Percentiles rank a stretch among this genome's conserved stretches.
These are phyloP conservation scores for Podospora didyma DNA, from an alignment of 495 filamentous ascomycete genomes.

Conservation along the genomic window DNA sequence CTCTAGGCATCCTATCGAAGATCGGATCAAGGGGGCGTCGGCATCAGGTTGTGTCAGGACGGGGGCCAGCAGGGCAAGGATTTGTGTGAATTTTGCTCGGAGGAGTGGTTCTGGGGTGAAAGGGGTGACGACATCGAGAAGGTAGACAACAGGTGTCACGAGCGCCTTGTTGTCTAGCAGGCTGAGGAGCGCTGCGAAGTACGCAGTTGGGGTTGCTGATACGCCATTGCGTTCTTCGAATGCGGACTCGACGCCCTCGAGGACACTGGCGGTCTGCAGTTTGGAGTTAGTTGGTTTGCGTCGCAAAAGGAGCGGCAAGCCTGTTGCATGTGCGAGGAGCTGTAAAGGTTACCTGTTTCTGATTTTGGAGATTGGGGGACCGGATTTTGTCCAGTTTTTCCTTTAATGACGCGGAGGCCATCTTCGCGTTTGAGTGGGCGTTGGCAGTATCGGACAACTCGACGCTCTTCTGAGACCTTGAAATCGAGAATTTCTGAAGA, in stretches of 20 bases:
- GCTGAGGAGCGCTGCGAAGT: conserved; percentile 93
- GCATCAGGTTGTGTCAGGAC: conserved; percentile 74
- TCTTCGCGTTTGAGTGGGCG: conserved; percentile 26
- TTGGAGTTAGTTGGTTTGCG: conserved; percentile 4
- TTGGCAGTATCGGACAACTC: conserved; percentile 16
- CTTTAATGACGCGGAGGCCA: conserved; percentile 62
- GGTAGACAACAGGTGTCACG: conserved; percentile 85
- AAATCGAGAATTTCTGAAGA: conserved; percentile 24
- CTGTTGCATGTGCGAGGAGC: background rate
- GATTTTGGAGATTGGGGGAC: conserved; percentile 91
- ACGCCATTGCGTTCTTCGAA: conserved; percentile 80
- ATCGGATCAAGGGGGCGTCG: conserved; percentile 79
- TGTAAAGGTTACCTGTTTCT: conserved; percentile 66
- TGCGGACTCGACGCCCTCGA: conserved; percentile 88
- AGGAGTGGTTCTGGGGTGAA: conserved; percentile 80
- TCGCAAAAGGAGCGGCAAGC: background rate
- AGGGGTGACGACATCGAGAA: conserved; percentile 85
- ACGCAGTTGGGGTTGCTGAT: conserved; percentile 72
- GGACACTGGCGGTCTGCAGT: conserved; percentile 74
- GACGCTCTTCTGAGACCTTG: conserved; percentile 6
- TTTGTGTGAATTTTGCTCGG: conserved; percentile 88
- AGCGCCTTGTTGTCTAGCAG: conserved; percentile 84
- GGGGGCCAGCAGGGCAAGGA: conserved; percentile 80
- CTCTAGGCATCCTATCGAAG: conserved; percentile 92
- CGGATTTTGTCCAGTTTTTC: conserved; percentile 95